Base-by-base conservation (phyloP, 2,329 filamentous ascomycete species). In the Phaeosphaeria sp. region DNA sequence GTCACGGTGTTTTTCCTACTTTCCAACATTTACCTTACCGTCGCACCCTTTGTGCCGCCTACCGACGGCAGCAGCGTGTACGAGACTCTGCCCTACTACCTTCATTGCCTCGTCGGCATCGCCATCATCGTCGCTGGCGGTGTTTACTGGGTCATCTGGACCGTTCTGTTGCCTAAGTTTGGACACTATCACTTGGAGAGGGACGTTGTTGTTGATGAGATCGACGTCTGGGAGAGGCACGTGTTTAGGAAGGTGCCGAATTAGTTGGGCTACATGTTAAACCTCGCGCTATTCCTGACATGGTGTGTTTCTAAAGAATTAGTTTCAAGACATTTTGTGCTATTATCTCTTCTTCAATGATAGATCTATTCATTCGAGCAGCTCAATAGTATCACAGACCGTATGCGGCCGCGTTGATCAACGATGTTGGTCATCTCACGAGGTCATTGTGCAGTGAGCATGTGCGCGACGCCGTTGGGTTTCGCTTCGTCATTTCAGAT, bases 91-190 rank as follows among this genome's bases (percentile, higher is more conserved):
- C 83, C 83, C 0, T 85, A 85, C 71, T 85, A 80, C 62, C 74
- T 83, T 43, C 82, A 85, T 64, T 85, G 82, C 52, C 79, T 85
- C 21, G 83, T 84, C 18, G 83, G 83, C 0, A 72, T 83, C 46
- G 82, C 69, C 0, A 80, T 85, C 50, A 82, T 85, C 56, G 78
- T 72, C 2, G 74, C 78, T 9, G 83, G 82, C 10, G 83, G 80
- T 6, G 64, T 84, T 0, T 85, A 85, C 65, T 85, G 82, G 76
- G 48, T 84, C 6, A 60, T 83, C 6, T 85, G 83, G 83, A 81
- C 82, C 1, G 70, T 82, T 9, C 49, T 84, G 6, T 57, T 84
- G 58, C 83, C 83, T 0, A 76, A 78, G 50, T 49, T 79, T n/a
- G 77, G 77, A 1, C 63, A 64, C 17, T 79, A 79, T 56, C 72